These are phyloP conservation scores for Boletellus emodensis DNA, from an alignment of 768 basidiomycete genomes.

Conservation along the genomic window DNA sequence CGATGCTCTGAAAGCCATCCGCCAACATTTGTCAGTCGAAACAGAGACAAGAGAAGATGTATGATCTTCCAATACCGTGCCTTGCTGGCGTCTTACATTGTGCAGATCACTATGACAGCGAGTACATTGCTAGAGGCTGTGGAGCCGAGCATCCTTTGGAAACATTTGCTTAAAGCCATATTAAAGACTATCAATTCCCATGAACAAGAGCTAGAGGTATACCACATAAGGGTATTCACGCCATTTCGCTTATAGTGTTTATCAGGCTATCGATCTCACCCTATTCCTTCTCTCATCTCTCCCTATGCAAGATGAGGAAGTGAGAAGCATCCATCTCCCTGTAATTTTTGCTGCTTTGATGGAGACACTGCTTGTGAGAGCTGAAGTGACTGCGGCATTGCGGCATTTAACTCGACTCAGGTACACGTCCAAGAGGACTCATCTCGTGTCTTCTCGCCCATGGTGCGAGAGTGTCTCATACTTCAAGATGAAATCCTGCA, in stretches of 20 bases:
- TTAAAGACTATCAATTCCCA: slow-evolving; percentile 50
- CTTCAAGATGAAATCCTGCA: slow-evolving; percentile 52
- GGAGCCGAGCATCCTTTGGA: slow-evolving; percentile 88
- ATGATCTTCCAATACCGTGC: slow-evolving; percentile 16
- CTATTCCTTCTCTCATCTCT: slow-evolving; percentile 73
- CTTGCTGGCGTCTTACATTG: not conserved
- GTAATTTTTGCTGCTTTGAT: slow-evolving; percentile 67
- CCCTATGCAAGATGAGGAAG: slow-evolving; percentile 82
- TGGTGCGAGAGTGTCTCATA: slow-evolving; percentile 41
- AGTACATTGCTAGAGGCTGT: slow-evolving; percentile 88
- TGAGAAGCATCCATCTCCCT: slow-evolving; percentile 75
- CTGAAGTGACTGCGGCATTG: not conserved
- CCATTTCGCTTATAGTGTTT: slow-evolving; percentile 4
- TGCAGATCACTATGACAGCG: slow-evolving; percentile 74
- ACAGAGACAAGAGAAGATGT: slow-evolving; percentile 62
- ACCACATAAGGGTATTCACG: slow-evolving; percentile 3
- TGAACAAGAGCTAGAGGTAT: slow-evolving; percentile 46
- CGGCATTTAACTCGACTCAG: slow-evolving; percentile 22
- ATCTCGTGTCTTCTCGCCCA: slow-evolving; percentile 31
- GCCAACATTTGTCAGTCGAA: slow-evolving; percentile 47
- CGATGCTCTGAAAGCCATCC: slow-evolving; percentile 75
- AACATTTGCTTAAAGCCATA: slow-evolving; percentile 57
- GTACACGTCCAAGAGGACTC: slow-evolving; percentile 36
- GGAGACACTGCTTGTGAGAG: slow-evolving; percentile 58
- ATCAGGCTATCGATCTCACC: slow-evolving; percentile 63